phyloP scores from a whole-genome alignment of 2,329 filamentous ascomycete species.

The Pseudogymnoascus verrucosus region DNA sequence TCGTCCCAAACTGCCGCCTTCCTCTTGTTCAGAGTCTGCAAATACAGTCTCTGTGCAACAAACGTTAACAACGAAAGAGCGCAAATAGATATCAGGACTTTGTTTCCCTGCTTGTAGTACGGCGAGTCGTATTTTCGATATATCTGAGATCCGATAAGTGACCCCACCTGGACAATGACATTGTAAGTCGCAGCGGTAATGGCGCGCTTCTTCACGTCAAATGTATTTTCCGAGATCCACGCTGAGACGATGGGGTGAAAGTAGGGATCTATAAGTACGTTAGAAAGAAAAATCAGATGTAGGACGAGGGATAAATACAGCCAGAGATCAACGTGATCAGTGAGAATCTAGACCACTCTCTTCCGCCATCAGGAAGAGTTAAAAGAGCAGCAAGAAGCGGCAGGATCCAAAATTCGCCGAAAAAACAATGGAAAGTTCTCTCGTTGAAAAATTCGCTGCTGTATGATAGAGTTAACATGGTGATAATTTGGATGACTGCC shows the following conservation, averaged over 20 bases:
- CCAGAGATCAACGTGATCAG: slow-evolving; percentile 45
- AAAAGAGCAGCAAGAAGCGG: slow-evolving; percentile 44
- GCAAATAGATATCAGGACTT: slow-evolving; percentile 45
- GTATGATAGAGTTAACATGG: slow-evolving; percentile 46
- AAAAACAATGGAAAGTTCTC: slow-evolving; percentile 43
- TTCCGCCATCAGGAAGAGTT: slow-evolving; percentile 38
- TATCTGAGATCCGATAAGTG: slow-evolving; percentile 36
- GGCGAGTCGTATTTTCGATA: slow-evolving; percentile 45
- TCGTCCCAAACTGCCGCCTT: slow-evolving; percentile 39
- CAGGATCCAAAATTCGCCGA: slow-evolving; percentile 45
- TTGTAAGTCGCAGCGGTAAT: slow-evolving; percentile 42
- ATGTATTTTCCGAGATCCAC: slow-evolving; percentile 43
- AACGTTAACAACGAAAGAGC: slow-evolving; percentile 43
- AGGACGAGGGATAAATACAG: slow-evolving; percentile 17
- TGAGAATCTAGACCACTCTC: slow-evolving; percentile 44
- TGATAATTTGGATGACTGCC: slow-evolving; percentile 47
- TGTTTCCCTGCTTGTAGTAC: slow-evolving; percentile 50
- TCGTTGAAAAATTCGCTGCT: slow-evolving; percentile 48
- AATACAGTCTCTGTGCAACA: slow-evolving; percentile 38
- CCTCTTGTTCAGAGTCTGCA: slow-evolving; percentile 39
- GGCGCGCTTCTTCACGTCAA: slow-evolving; percentile 42
- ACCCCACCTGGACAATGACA: slow-evolving; percentile 39
- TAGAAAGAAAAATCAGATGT: background rate
- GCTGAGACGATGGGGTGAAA: slow-evolving; percentile 46
- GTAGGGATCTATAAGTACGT: slow-evolving; percentile 36